A percentile compares a stretch with the other conserved stretches of the same genome.
Evolutionary conservation across 805 yeast genomes (phyloP).

Genomic region (Groenewaldozyma tartarivorans): DNA sequence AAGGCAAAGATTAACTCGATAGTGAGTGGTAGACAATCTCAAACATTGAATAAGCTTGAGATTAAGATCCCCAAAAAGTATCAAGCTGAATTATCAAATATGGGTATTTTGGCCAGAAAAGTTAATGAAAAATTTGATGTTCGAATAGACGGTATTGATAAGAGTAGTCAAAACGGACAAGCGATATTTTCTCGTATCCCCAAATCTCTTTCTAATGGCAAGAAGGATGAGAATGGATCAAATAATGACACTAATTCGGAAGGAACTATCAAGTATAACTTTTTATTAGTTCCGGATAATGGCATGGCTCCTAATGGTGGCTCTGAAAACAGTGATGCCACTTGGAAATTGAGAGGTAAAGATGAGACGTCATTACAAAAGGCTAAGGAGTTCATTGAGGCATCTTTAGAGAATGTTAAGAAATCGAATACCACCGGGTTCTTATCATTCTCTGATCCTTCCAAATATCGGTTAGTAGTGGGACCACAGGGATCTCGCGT

Average conservation of each 20-base stretch:
- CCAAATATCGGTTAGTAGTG: slow-evolving; percentile 50
- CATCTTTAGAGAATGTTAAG: slow-evolving; percentile 39
- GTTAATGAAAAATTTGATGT: slow-evolving; percentile 45
- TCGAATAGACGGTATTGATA: slow-evolving; percentile 32
- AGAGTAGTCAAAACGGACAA: background rate
- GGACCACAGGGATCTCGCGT: slow-evolving; percentile 71
- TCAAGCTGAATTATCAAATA: slow-evolving; percentile 56
- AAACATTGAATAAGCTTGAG: slow-evolving; percentile 38
- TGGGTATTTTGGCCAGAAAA: slow-evolving; percentile 52
- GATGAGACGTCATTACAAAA: slow-evolving; percentile 39
- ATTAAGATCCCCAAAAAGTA: slow-evolving; percentile 47
- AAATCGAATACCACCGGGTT: slow-evolving; percentile 45
- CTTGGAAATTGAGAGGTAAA: slow-evolving; percentile 56
- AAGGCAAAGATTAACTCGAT: slow-evolving; percentile 51
- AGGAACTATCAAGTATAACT: slow-evolving; percentile 31
- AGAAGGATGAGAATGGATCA: slow-evolving; percentile 25
- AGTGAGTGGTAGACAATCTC: slow-evolving; percentile 33
- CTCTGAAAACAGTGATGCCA: slow-evolving; percentile 14
- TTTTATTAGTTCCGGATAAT: slow-evolving; percentile 34
- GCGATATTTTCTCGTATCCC: slow-evolving; percentile 28
- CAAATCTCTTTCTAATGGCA: slow-evolving; percentile 25
- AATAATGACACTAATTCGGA: slow-evolving; percentile 24
- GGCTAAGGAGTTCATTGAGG: slow-evolving; percentile 44
- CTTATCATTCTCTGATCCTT: slow-evolving; percentile 47
- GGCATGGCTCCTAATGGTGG: slow-evolving; percentile 18